Base-by-base conservation (phyloP, 805 yeast genomes). In the Candida piceae region DNA sequence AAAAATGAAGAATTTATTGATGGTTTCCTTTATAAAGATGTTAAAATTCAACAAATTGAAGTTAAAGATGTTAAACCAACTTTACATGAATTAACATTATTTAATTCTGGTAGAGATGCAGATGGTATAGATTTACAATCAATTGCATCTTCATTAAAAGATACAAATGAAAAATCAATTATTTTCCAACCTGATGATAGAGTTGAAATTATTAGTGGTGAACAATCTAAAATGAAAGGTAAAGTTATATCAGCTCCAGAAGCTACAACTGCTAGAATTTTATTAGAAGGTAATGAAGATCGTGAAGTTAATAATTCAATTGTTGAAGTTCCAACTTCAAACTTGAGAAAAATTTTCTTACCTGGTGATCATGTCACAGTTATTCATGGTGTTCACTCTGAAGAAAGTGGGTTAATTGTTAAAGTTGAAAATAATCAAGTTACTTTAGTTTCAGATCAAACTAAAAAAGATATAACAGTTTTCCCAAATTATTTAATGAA, bases 331-430 rank as follows among this genome's bases (percentile, higher is more conserved):
- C 96, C 97, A 23, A 74, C 82, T 3, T 72, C 75, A 30, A 80
- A 86, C 44, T 69, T 93, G 53, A 77, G 97, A 57, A 93, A 93
- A 58, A 78, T 84, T 37, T 90, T 90, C 62, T 64, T 73, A 36
- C 78, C 86, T 29, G 98, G 98, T 70, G 97, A 90, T 60, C 97
- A 93, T 59, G 96, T 93, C 16, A 80, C 95, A 40, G 93, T 90
- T 22, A 74, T 84, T 26, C 85, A 80, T 55, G 98, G 98, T 57
- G 87, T 84, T 54, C 95, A 86, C 60, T 70, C 78, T 36, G 96
- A 90, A 53, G 96, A 89, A 55, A 87, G 96, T 24, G 98, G 98
- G 65, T 72, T 93, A 65, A 95, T 93, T 34, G 88, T 93, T 29
- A 73, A 78, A 48, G 76, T 86, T 17, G 74, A 76, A 36, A 84